phyloP scores from a whole-genome alignment of 768 basidiomycete species.

The Amanita rimosa region DNA sequence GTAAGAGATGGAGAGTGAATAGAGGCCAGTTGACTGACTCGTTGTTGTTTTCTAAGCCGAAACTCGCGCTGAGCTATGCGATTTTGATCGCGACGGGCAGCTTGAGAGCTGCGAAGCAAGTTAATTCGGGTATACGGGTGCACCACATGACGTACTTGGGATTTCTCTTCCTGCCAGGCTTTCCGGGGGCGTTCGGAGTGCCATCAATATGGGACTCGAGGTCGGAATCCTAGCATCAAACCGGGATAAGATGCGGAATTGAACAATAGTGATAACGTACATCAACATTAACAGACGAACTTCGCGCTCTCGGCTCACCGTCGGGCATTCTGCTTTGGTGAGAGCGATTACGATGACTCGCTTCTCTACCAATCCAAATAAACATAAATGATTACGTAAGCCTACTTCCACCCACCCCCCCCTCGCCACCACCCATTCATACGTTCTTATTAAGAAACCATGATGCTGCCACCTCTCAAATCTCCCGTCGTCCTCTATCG shows the following conservation, averaged over 20 bases:
- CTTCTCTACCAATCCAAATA: conserved; percentile 10
- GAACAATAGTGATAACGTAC: conserved; percentile 15
- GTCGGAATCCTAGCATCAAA: conserved; percentile 48
- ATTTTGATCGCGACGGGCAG: conserved; percentile 81
- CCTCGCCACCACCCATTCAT: no score
- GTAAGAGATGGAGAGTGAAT: conserved; percentile 3
- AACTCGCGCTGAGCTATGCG: conserved; percentile 92
- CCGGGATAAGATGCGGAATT: conserved; percentile 1
- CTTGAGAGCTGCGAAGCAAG: conserved; percentile 56
- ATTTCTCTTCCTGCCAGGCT: conserved; percentile 82
- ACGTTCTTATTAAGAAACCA: no score
- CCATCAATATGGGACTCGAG: conserved; percentile 38
- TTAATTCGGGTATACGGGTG: conserved; percentile 8
- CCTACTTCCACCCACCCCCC: neutral
- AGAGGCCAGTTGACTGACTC: conserved; percentile 25
- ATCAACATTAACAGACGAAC: conserved; percentile 53
- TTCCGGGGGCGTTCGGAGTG: conserved; percentile 30
- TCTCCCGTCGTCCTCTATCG: no score
- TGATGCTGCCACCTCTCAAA: no score
- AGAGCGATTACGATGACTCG: conserved; percentile 29
- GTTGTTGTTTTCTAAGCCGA: conserved; percentile 82
- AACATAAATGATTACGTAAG: conserved; percentile 9
- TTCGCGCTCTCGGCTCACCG: conserved; percentile 44
- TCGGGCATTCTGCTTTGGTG: conserved; percentile 43
- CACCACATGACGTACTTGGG: conserved; percentile 50